Conservation (phyloP, 805 yeast species). For the Isabelozyma heimii region DNA sequence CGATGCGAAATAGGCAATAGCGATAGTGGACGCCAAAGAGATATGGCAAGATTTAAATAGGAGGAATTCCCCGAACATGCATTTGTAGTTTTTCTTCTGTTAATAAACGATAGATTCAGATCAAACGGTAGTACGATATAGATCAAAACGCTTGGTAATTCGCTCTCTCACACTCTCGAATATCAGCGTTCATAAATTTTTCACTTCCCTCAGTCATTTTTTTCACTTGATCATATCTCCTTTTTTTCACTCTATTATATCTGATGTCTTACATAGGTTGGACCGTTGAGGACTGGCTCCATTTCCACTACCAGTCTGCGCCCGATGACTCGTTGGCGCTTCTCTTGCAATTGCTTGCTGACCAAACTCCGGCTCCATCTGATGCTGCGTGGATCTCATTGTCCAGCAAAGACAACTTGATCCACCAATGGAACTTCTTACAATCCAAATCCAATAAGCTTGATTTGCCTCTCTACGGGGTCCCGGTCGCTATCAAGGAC, state of each 20-base stretch:
- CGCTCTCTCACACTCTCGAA: too few relatives aligned
- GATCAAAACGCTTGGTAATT: too few relatives aligned
- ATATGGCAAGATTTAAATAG: neutral
- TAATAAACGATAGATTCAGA: too few relatives aligned
- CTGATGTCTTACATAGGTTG: constrained; percentile 58
- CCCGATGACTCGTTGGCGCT: constrained; percentile 57
- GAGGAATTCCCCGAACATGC: neutral
- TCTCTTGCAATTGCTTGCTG: constrained; percentile 44
- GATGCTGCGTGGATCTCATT: constrained; percentile 95
- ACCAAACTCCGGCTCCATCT: constrained; percentile 44
- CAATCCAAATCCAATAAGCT: constrained; percentile 57
- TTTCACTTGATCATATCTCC: too few relatives aligned
- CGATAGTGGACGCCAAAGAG: neutral
- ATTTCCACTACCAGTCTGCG: constrained; percentile 61
- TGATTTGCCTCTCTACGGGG: constrained; percentile 79
- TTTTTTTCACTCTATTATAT: too few relatives aligned
- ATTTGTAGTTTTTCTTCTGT: neutral
- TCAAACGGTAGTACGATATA: too few relatives aligned
- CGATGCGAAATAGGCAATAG: neutral
- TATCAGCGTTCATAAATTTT: too few relatives aligned
- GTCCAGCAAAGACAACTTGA: constrained; percentile 57
- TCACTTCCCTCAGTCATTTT: neutral
- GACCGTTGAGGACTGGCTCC: constrained; percentile 78
- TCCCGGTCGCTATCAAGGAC: constrained; percentile 92
- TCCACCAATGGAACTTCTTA: constrained; percentile 75